A percentile compares a stretch with the other conserved stretches of the same genome.
phyloP scores from a whole-genome alignment of 2,329 filamentous ascomycete species.

The Cladosporium austrohemisphaericum region DNA sequence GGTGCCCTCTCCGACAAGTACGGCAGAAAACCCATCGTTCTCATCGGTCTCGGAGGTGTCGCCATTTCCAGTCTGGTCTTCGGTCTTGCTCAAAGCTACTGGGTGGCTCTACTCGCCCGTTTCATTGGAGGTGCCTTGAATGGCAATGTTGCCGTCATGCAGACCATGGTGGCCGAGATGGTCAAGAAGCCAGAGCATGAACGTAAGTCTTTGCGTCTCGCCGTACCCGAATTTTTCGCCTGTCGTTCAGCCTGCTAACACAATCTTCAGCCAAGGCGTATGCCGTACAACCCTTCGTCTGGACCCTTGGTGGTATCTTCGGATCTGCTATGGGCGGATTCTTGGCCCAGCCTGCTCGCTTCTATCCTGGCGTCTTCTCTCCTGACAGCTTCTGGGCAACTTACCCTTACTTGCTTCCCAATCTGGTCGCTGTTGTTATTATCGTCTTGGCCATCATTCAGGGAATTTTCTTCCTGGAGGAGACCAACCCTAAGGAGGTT shows the following conservation, averaged over 20 bases:
- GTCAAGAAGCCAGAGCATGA: conserved; percentile 79
- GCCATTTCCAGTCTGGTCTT: conserved; percentile 77
- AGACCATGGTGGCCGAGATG: conserved; percentile 86
- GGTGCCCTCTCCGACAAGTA: conserved; percentile 73
- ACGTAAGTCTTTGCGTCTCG: conserved; percentile 53
- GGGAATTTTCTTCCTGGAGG: conserved; percentile 73
- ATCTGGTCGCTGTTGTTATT: conserved; percentile 72
- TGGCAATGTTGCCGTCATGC: conserved; percentile 69
- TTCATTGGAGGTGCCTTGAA: conserved; percentile 76
- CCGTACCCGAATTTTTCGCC: neutral
- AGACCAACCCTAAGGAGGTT: conserved; percentile 75
- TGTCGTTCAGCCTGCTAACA: conserved; percentile 3
- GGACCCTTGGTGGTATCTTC: conserved; percentile 82
- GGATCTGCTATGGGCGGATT: conserved; percentile 81
- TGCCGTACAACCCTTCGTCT: conserved; percentile 87
- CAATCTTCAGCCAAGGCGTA: conserved; percentile 66
- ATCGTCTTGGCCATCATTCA: conserved; percentile 72
- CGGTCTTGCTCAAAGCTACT: conserved; percentile 75
- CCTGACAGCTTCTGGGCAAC: conserved; percentile 63
- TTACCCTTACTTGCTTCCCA: conserved; percentile 82
- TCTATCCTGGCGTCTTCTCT: conserved; percentile 69
- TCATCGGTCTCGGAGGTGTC: conserved; percentile 74
- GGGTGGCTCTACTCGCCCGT: conserved; percentile 71
- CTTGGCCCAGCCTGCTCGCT: conserved; percentile 70
- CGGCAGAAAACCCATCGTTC: conserved; percentile 76